Percentiles rank a stretch among this genome's conserved stretches.
These are phyloP conservation scores for Pyrenochaeta sp. DNA, from an alignment of 2,329 filamentous ascomycete genomes.

Conservation along the genomic window DNA sequence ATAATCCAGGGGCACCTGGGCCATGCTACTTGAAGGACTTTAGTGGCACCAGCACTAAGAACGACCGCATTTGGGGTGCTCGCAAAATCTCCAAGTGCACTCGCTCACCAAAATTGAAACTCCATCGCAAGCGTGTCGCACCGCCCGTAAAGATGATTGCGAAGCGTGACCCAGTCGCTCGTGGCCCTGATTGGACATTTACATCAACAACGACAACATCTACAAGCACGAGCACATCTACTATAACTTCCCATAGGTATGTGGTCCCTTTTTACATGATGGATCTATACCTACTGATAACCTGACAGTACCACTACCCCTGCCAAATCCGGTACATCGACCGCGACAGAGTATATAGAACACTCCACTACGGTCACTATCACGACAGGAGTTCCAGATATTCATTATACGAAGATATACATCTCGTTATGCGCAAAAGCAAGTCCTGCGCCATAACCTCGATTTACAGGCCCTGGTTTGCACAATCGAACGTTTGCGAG, in stretches of 20 bases:
- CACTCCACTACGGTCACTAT: not conserved
- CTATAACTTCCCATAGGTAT: not conserved
- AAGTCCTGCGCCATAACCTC: not conserved
- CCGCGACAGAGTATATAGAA: not conserved
- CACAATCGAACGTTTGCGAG: no score
- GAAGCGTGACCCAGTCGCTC: not conserved
- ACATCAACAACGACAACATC: not conserved
- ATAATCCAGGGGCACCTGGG: constrained; percentile 16
- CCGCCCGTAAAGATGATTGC: not conserved
- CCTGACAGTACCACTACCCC: not conserved
- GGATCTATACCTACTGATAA: not conserved
- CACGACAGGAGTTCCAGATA: not conserved
- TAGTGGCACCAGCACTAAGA: constrained; percentile 9
- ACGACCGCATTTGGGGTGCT: constrained; percentile 29
- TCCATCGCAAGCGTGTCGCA: constrained; percentile 21
- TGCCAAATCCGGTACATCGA: not conserved
- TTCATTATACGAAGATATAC: not conserved
- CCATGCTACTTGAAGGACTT: constrained; percentile 38
- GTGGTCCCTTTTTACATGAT: not conserved
- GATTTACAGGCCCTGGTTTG: no score
- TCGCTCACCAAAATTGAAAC: constrained; percentile 2
- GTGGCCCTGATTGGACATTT: not conserved
- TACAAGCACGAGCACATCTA: not conserved
- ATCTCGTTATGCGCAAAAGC: not conserved
- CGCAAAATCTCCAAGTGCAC: constrained; percentile 17